Evolutionary conservation across 164 flowering plant genomes (phyloP).

Genomic region (Tinospora cordifolia): DNA sequence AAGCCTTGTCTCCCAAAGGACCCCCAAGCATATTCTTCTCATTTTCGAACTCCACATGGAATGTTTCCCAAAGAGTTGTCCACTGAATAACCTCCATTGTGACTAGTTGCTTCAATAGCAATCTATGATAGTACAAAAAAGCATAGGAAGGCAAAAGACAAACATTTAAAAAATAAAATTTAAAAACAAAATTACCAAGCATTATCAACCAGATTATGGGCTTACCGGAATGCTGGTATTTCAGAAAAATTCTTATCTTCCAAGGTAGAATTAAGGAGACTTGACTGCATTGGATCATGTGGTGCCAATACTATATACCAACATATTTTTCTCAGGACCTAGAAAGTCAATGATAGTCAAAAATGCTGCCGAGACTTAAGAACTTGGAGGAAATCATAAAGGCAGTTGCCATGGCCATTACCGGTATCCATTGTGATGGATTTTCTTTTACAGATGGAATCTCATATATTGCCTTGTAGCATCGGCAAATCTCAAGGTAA

Average conservation of each 20-base stretch:
- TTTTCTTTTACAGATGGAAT: constrained; percentile 77
- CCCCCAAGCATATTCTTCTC: constrained; percentile 89
- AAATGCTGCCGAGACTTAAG: background rate
- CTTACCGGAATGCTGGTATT: constrained; percentile 69
- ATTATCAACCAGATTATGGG: background rate
- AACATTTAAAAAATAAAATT: background rate
- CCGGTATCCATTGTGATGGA: constrained; percentile 75
- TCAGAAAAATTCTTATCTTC: constrained; percentile 94
- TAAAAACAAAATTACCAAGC: background rate
- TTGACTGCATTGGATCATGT: constrained; percentile 96
- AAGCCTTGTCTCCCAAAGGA: constrained; percentile 75
- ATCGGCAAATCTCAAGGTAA: constrained; percentile 88
- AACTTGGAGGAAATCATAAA: constrained; percentile 40
- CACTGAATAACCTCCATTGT: constrained; percentile 98
- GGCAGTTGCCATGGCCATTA: constrained; percentile 20
- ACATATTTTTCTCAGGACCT: constrained; percentile 91
- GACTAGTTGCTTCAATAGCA: constrained; percentile 71
- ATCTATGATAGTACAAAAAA: constrained; percentile 29
- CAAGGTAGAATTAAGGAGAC: constrained; percentile 83
- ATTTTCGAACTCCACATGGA: constrained; percentile 65
- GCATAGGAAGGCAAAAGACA: constrained; percentile 3
- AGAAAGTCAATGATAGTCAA: constrained; percentile 12
- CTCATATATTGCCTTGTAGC: constrained; percentile 87
- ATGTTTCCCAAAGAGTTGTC: constrained; percentile 78
- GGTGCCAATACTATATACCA: constrained; percentile 85